Conservation (phyloP, 2,329 filamentous ascomycete genomes). For the Periconia macrospinosa region DNA sequence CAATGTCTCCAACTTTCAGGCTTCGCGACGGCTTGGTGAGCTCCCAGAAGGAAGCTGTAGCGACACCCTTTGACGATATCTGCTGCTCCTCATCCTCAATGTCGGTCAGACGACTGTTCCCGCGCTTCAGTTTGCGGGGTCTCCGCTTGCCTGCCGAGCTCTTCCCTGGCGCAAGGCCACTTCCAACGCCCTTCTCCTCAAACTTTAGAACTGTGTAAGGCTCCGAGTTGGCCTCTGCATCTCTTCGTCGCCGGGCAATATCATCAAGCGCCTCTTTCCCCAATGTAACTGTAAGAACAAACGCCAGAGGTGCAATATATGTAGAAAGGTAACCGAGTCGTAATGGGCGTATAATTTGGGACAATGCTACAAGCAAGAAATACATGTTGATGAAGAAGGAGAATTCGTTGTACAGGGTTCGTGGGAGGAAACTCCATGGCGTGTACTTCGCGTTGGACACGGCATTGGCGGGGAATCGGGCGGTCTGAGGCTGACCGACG, state of each 20-base stretch:
- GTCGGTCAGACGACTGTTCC: slow-evolving; percentile 58
- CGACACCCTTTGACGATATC: slow-evolving; percentile 40
- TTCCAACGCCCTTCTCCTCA: slow-evolving; percentile 54
- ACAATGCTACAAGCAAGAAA: slow-evolving; percentile 91
- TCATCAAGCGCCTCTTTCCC: slow-evolving; percentile 97
- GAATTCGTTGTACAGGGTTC: slow-evolving; percentile 97
- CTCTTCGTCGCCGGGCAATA: slow-evolving; percentile 79
- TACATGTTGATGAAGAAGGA: slow-evolving; percentile 99
- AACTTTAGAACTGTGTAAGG: slow-evolving; percentile 79
- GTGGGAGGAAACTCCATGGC: slow-evolving; percentile 86
- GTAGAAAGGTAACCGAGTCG: slow-evolving; percentile 94
- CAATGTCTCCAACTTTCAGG: slow-evolving; percentile 90
- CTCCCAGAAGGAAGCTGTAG: slow-evolving; percentile 62
- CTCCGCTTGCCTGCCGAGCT: slow-evolving; percentile 33
- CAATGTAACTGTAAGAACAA: slow-evolving; percentile 88
- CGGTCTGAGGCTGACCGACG: slow-evolving; percentile 72
- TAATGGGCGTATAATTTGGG: slow-evolving; percentile 85
- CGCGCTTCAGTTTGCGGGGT: slow-evolving; percentile 34
- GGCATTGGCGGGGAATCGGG: slow-evolving; percentile 84
- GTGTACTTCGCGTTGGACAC: slow-evolving; percentile 99
- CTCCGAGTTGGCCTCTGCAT: slow-evolving; percentile 93
- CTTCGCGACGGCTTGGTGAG: slow-evolving; percentile 81
- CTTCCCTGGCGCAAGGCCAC: slow-evolving; percentile 35
- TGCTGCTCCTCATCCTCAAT: slow-evolving; percentile 70
- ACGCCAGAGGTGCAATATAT: slow-evolving; percentile 88